Percentiles rank a stretch among this genome's conserved stretches.
Evolutionary conservation across 495 filamentous ascomycete genomes (phyloP).

Genomic region (Aspergillus nidulans): DNA sequence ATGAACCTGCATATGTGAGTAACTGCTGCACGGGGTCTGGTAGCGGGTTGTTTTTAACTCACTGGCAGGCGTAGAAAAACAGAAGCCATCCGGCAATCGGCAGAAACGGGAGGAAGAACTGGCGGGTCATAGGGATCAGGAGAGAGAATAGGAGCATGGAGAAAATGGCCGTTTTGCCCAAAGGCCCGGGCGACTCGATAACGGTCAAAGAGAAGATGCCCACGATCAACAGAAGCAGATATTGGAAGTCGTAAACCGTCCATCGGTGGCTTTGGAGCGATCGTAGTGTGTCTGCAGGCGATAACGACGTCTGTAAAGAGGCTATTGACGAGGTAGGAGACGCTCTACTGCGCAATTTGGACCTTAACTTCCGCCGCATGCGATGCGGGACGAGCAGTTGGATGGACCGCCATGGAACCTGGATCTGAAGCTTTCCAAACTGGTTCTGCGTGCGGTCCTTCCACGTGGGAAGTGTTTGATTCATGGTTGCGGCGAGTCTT

Average conservation of each 20-base stretch:
- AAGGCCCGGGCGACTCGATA: slow-evolving; percentile 65
- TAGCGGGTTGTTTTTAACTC: slow-evolving; percentile 42
- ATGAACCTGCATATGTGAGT: slow-evolving; percentile 62
- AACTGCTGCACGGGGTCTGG: neutral
- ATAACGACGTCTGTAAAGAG: slow-evolving; percentile 75
- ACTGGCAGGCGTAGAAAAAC: slow-evolving; percentile 88
- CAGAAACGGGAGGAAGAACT: slow-evolving; percentile 86
- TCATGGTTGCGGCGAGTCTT: slow-evolving; percentile 34
- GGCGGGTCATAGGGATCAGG: slow-evolving; percentile 77
- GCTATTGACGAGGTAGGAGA: slow-evolving; percentile 70
- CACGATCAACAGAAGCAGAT: slow-evolving; percentile 66
- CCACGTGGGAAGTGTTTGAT: slow-evolving; percentile 42
- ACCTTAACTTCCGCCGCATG: slow-evolving; percentile 66
- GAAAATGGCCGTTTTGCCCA: slow-evolving; percentile 65
- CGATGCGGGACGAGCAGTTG: slow-evolving; percentile 60
- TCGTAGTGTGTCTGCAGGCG: slow-evolving; percentile 65
- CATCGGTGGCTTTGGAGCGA: slow-evolving; percentile 71
- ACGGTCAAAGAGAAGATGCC: slow-evolving; percentile 78
- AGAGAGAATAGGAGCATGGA: slow-evolving; percentile 65
- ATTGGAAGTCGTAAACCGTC: slow-evolving; percentile 83
- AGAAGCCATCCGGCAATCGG: slow-evolving; percentile 80
- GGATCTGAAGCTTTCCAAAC: slow-evolving; percentile 46
- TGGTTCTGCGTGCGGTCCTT: slow-evolving; percentile 48
- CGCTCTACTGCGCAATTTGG: slow-evolving; percentile 66
- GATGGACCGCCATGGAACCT: slow-evolving; percentile 48